phyloP scores from a whole-genome alignment of 495 filamentous ascomycete genomes.

The Daldinia childiae region DNA sequence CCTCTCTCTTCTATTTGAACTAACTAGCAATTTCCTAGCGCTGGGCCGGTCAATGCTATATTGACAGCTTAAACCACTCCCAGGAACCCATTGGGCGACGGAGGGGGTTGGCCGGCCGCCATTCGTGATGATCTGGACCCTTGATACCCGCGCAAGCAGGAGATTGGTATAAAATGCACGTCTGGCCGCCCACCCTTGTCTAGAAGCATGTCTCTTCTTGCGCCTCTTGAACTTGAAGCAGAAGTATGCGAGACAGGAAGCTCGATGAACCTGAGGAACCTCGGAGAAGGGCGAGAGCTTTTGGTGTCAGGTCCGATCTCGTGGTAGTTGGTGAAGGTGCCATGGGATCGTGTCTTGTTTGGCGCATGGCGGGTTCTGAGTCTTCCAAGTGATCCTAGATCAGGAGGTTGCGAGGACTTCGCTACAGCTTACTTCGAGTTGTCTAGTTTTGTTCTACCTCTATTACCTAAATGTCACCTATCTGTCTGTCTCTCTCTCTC shows the following conservation, averaged over 20 bases:
- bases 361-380: slow-evolving; percentile 26
- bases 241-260: neutral
- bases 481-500: neutral
- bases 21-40: slow-evolving; percentile 1
- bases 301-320: slow-evolving; percentile 21
- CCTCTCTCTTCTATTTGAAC: neutral
- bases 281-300: slow-evolving; percentile 29
- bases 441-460: neutral
- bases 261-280: slow-evolving; percentile 27
- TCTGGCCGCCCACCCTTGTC: slow-evolving; percentile 36
- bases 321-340: slow-evolving; percentile 4
- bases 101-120: slow-evolving; percentile 19
- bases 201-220: slow-evolving; percentile 4
- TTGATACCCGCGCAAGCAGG: neutral
- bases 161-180: slow-evolving; percentile 26
- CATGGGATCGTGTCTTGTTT: slow-evolving; percentile 2
- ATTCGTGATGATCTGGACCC: slow-evolving; percentile 30
- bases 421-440: slow-evolving; percentile 15
- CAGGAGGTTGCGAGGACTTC: slow-evolving; percentile 25
- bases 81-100: slow-evolving; percentile 24
- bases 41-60: slow-evolving; percentile 5
- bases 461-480: neutral
- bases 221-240: neutral
- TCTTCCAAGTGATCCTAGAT: slow-evolving; percentile 28
- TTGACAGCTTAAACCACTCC: slow-evolving; percentile 14